phyloP scores from a whole-genome alignment of 208 protist genomes.

The Endotrypanum monterogeii region DNA sequence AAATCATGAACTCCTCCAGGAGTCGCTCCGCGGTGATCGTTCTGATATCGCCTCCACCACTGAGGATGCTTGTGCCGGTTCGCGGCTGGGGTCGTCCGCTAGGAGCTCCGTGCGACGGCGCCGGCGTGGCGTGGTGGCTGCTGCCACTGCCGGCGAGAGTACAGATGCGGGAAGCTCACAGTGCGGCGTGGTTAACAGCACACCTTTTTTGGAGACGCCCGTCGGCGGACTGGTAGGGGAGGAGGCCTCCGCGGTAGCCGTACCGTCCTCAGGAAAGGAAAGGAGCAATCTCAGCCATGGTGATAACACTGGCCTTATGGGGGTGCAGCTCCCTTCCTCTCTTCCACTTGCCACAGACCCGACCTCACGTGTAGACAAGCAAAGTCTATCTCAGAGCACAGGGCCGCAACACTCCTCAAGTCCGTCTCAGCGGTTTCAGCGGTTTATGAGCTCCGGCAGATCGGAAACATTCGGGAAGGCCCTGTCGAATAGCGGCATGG shows the following conservation, averaged over 20 bases:
- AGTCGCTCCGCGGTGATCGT: constrained; percentile 18
- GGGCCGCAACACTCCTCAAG: neutral
- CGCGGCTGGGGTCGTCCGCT: constrained; percentile 12
- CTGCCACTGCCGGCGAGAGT: neutral
- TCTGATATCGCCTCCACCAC: neutral
- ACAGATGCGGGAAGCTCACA: neutral
- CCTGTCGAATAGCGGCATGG: neutral
- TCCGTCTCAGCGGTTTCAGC: constrained; percentile 13
- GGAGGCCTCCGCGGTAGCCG: constrained; percentile 1
- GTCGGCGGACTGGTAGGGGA: neutral
- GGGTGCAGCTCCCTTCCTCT: neutral
- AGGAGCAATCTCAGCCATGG: neutral
- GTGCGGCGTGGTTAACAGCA: neutral
- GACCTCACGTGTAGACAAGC: neutral
- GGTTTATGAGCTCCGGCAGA: neutral
- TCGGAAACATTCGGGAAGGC: neutral
- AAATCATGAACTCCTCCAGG: constrained; percentile 63
- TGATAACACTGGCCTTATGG: neutral
- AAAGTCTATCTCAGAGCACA: neutral
- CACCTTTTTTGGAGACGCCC: neutral
- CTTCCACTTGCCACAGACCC: neutral
- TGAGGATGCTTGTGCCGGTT: constrained; percentile 14
- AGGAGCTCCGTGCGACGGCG: constrained; percentile 17
- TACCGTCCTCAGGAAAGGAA: constrained; percentile 2
- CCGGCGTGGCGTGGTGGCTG: constrained; percentile 7